Evolutionary conservation across 2,329 filamentous ascomycete species (phyloP), one percentile per base, ranked within the genome.

Genomic region (Aschersonia sp.): DNA sequence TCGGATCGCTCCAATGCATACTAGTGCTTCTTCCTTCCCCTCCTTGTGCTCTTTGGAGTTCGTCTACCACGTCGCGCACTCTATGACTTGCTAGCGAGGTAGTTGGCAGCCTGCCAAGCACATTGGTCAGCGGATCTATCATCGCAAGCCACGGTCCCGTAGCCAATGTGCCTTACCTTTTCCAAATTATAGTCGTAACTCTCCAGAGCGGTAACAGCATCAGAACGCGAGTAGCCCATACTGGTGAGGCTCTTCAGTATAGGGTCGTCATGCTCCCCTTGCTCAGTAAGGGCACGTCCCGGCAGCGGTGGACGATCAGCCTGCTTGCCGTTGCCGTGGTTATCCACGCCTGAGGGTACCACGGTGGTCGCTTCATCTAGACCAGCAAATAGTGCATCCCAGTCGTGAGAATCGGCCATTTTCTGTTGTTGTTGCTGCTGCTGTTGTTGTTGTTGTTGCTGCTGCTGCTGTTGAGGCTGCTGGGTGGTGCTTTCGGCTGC

Each of bases 131-230:
- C 42, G 20, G 20, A 20, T 20, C 20, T 20, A 20, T 20, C 1
- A 20, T 20, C 20, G 20, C 20, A 20, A 20, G 20, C 20, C 20
- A 20, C 20, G 20, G 20, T 20, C 20, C 20, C 20, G 20, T 20
- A 20, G 20, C 20, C 45, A 7, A 32, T 29, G 40, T 5, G n/a
- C 20, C 80, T 69, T 68, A 95, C 91, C 78, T 86, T 88, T 66
- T 95, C 89, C 61, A 96, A 75, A 64, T 96, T 92, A 67, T 97
- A 96, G 68, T 97, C 89, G 62, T 85, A 95, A 64, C 91, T 89
- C 71, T 97, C 91, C 61, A 97, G 68, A 30, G 92, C 91, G 45
- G 73, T 72, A 38, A 96, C 68, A 12, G 88, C 85, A 46, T 86
- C 80, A 5, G 73, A 69, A 31, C 91, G 75, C 4, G 79, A 67